Conservation (phyloP, 768 basidiomycete species). For the Amanita subjunquillea region DNA sequence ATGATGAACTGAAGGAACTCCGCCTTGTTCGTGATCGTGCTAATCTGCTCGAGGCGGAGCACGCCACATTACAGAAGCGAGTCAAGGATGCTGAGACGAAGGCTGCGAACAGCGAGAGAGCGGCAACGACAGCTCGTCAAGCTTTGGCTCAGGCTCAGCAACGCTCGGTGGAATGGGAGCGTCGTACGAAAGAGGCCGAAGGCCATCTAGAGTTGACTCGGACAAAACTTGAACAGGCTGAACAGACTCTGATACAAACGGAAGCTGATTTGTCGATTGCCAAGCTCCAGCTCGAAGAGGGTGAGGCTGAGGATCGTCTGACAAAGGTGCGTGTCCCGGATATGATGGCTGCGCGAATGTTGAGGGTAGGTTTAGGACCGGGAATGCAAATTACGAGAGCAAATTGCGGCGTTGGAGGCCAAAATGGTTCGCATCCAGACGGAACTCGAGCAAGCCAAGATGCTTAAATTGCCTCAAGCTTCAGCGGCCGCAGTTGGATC, state of each 20-base stretch:
- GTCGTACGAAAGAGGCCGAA: constrained; percentile 63
- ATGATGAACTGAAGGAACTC: constrained; percentile 66
- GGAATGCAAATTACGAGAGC: constrained; percentile 58
- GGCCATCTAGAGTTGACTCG: constrained; percentile 47
- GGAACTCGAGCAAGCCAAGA: constrained; percentile 44
- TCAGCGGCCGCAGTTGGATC: constrained; percentile 14
- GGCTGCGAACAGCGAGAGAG: constrained; percentile 48
- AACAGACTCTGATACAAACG: constrained; percentile 53
- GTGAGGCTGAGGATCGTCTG: constrained; percentile 60
- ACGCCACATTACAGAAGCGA: constrained; percentile 57
- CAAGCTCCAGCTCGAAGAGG: constrained; percentile 67
- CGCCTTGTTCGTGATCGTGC: constrained; percentile 52
- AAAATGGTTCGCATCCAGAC: constrained; percentile 47
- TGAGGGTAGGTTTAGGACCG: constrained; percentile 41
- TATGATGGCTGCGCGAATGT: not conserved
- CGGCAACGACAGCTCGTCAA: constrained; percentile 46
- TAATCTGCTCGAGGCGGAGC: constrained; percentile 58
- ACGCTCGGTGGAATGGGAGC: constrained; percentile 75
- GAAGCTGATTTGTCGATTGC: constrained; percentile 61
- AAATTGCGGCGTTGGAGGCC: constrained; percentile 50
- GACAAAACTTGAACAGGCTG: constrained; percentile 56
- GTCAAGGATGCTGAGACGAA: constrained; percentile 64
- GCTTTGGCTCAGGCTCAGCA: constrained; percentile 65
- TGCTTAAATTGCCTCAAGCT: constrained; percentile 11
- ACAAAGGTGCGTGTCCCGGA: constrained; percentile 36